Evolutionary conservation across 2,329 filamentous ascomycete species (phyloP), one percentile per base, ranked within the genome.

Genomic region (Aspergillus vadensis): DNA sequence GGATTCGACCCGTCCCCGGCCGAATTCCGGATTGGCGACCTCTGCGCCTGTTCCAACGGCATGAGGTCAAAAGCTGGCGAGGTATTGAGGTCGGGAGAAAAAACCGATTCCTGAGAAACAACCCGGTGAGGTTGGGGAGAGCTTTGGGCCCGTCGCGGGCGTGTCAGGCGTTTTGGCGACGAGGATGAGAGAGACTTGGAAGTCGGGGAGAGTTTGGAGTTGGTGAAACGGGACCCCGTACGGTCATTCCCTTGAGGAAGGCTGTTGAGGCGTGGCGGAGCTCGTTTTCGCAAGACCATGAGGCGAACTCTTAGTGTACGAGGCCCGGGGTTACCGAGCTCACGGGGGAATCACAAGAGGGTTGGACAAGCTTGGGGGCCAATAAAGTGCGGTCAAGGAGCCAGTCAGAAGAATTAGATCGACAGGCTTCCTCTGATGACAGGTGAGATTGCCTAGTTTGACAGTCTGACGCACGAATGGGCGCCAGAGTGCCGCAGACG

Each of bases 211-310:
- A 57, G 74, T 68, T 71, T 73, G 68, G 62, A 80, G 63, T 56
- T 73, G 67, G 72, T 71, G 68, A 59, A 78, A 59, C 49, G 76
- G 70, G 60, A 70, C 58, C 66, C 66, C 30, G 68, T 61, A 62
- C 63, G 66, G 63, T 66, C 67, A 69, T 70, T 69, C 58, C 71
- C 65, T 69, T 74, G 70, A 48, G 63, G 65, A 49, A 73, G 70
- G 58, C 71, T 71, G 43, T 74, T 65, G 50, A 77, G 70, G 60
- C 71, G 72, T 48, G 74, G 74, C 57, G 75, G 74, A 63, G 72
- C 73, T 65, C 67, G 69, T 67, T 77, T 77, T 62, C 74, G 74
- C 66, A 77, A 68, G 65, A 76, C 75, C 75, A 77, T 77, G 65
- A 74, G 69, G 64, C 64, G 64, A 58, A 62, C 63, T 54, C 21